Evolutionary conservation across 2,329 filamentous ascomycete species (phyloP), one percentile per base, ranked within the genome.

Genomic region (Hyphodiscus sp.): DNA sequence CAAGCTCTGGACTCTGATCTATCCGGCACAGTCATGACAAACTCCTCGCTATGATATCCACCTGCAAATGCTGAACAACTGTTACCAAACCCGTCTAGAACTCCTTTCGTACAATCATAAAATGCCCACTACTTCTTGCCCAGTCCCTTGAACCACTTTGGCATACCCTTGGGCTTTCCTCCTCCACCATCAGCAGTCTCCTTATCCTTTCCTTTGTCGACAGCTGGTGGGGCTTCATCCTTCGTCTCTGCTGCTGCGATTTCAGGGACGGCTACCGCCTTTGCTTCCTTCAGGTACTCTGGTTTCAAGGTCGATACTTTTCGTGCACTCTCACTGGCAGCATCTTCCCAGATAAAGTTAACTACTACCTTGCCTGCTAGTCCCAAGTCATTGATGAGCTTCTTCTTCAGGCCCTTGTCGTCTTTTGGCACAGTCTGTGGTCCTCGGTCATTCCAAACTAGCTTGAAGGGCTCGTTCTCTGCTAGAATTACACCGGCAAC

Each of bases 261-360:
- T 47, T 86, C 78, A 29, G 83, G 81, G 0, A 90, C 76, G 62
- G 82, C 81, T 54, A 94, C 73, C 54, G 84, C 79, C 66, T 79
- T 79, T 1, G 89, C 89, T 63, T 81, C 76, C 50, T 77, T 75
- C 26, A 81, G 78, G 50, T 85, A 75, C 23, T 74, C 72, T 1
- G 68, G 61, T 62, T 69, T 65, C 42, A 69, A 51, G 8, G 58
- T 62, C 20, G 71, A 72, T 26, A n/a, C 23, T 29, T 76, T 77
- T 55, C 84, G 75, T 4, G 77, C 78, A 11, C 76, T 72, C 1
- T 72, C 64, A n/a, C 79, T 75, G 1, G 84, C 86, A 41, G 70
- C 75, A 46, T 85, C 79, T 19, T 83, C 81, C 88, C 90, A 95
- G 1, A 83, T 71, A 56, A 95, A 79, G 55, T 86, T 92, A 44